A percentile compares a stretch with the other conserved stretches of the same genome.
phyloP scores from a whole-genome alignment of 2,329 filamentous ascomycete species.

The Colletotrichum phormii region DNA sequence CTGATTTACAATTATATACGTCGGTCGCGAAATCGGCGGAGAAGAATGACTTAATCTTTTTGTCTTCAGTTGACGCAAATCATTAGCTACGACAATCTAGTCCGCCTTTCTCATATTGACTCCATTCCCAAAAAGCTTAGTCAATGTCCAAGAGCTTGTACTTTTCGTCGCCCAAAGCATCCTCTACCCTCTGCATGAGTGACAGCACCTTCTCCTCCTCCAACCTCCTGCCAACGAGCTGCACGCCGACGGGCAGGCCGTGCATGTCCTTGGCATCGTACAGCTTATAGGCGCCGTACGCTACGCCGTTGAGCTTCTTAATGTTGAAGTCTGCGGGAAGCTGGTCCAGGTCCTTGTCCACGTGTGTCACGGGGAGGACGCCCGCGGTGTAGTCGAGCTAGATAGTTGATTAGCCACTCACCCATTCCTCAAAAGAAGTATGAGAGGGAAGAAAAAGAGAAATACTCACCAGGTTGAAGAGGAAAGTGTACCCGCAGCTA shows the following conservation, averaged over 20 bases:
- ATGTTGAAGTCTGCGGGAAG: constrained; percentile 71
- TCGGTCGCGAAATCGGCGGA: constrained; percentile 13
- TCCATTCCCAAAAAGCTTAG: constrained; percentile 39
- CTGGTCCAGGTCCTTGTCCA: constrained; percentile 76
- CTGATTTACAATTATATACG: background rate
- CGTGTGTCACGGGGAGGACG: constrained; percentile 86
- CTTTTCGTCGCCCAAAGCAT: constrained; percentile 71
- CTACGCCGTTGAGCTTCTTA: constrained; percentile 80
- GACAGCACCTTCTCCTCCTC: constrained; percentile 91
- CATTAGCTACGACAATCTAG: background rate
- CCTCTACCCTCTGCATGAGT: constrained; percentile 83
- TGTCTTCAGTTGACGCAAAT: background rate
- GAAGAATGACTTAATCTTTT: background rate
- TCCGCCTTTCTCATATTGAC: too few species aligned
- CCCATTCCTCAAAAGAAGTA: constrained; percentile 22
- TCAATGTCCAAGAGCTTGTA: constrained; percentile 64
- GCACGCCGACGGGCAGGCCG: constrained; percentile 86
- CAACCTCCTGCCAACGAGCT: constrained; percentile 82
- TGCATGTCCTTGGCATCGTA: constrained; percentile 89
- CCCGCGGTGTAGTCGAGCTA: constrained; percentile 88
- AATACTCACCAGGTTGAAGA: constrained; percentile 86
- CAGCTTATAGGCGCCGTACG: constrained; percentile 84
- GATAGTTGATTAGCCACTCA: background rate
- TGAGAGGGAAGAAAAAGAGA: constrained; percentile 13
- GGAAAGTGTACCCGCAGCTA: constrained; percentile 91